Conservation (phyloP, 2,329 filamentous ascomycete species). For the Alternaria triticimaculans region DNA sequence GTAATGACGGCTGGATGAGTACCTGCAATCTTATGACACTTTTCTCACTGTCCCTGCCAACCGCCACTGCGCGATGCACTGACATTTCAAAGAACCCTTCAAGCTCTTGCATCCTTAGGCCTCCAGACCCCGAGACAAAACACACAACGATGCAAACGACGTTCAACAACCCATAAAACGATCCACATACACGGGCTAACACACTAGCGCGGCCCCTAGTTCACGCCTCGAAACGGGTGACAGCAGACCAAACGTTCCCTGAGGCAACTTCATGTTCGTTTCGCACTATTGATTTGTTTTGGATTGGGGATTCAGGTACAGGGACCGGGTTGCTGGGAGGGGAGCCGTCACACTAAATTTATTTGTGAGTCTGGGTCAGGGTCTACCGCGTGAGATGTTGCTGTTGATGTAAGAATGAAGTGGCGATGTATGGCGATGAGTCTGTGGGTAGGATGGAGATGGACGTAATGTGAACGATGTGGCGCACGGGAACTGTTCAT, state of each 20-base stretch:
- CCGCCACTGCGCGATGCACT: not conserved
- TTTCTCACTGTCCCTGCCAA: not conserved
- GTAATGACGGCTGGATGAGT: not conserved
- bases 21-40: not conserved
- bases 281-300: conserved; percentile 10
- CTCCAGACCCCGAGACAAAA: not conserved
- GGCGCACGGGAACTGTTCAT: not conserved
- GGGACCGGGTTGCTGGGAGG: not conserved
- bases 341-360: not conserved
- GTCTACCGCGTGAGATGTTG: not conserved
- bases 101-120: not conserved
- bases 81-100: not conserved
- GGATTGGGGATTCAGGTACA: not conserved
- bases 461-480: not conserved
- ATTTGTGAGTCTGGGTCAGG: not conserved
- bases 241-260: not conserved
- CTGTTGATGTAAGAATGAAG: not conserved
- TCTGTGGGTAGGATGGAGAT: not conserved
- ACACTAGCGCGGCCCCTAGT: not conserved
- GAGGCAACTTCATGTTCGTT: not conserved
- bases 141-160: not conserved
- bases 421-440: not conserved
- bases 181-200: not conserved
- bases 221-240: not conserved
- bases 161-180: not conserved